Percentiles rank a stretch among this genome's conserved stretches.
Conservation (phyloP, 2,329 filamentous ascomycete genomes). For the Hypocrella siamensis region DNA sequence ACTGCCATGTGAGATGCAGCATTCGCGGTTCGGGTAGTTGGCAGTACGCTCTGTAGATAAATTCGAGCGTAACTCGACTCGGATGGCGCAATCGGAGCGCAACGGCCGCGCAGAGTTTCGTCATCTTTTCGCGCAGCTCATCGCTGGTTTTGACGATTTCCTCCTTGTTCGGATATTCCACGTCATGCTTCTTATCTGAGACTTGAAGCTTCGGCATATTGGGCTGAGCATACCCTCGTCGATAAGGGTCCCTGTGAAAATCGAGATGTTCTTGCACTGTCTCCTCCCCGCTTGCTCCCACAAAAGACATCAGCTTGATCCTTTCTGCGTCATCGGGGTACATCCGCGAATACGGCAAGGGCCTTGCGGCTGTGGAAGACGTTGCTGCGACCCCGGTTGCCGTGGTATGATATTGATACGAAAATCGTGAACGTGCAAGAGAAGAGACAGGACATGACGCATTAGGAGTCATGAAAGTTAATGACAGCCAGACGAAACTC, state of each 20-base stretch:
- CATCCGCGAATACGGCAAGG: slow-evolving; percentile 1
- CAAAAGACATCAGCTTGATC: slow-evolving; percentile 34
- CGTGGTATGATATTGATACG: slow-evolving; percentile 12
- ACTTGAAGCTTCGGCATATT: slow-evolving; percentile 32
- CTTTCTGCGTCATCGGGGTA: slow-evolving; percentile 9
- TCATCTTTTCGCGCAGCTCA: slow-evolving; percentile 18
- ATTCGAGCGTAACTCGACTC: slow-evolving; percentile 21
- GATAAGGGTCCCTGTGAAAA: slow-evolving; percentile 35
- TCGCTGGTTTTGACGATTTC: slow-evolving; percentile 21
- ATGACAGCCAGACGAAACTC: slow-evolving; percentile 23
- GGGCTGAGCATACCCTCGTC: slow-evolving; percentile 34
- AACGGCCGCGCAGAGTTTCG: slow-evolving; percentile 25
- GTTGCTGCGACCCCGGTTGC: slow-evolving; percentile 8
- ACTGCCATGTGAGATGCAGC: slow-evolving; percentile 28
- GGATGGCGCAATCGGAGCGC: slow-evolving; percentile 25
- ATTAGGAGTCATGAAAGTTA: slow-evolving; percentile 20
- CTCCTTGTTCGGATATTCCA: slow-evolving; percentile 26
- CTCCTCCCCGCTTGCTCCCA: slow-evolving; percentile 31
- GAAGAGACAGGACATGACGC: slow-evolving; percentile 7
- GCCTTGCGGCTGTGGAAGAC: slow-evolving; percentile 2
- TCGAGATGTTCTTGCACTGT: slow-evolving; percentile 37
- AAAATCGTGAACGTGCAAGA: not conserved
- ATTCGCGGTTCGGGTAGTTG: slow-evolving; percentile 36
- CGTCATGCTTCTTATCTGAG: slow-evolving; percentile 33
- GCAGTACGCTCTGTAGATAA: slow-evolving; percentile 33